Evolutionary conservation across 164 flowering plant species (phyloP).

Genomic region (Akebia trifoliata): DNA sequence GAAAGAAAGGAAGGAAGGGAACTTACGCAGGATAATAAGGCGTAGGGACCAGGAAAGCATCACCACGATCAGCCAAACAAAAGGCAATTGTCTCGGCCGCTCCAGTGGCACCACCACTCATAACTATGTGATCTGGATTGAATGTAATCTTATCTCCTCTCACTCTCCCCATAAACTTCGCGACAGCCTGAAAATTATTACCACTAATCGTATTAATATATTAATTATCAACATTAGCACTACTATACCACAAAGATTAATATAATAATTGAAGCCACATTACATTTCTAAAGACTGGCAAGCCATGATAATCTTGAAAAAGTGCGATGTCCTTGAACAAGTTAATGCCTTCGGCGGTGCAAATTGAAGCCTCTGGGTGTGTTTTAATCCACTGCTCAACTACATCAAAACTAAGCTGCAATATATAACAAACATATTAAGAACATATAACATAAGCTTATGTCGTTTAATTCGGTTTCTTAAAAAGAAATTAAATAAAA

Average conservation of each 20-base stretch:
- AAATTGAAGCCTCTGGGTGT: conserved; percentile 75
- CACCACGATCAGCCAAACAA: conserved; percentile 86
- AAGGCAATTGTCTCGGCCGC: conserved; percentile 73
- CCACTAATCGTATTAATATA: not conserved
- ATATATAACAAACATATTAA: not conserved
- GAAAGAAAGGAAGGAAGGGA: not conserved
- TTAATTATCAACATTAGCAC: not conserved
- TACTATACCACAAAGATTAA: not conserved
- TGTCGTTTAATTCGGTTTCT: no score
- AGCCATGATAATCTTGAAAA: conserved; percentile 87
- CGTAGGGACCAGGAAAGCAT: conserved; percentile 75
- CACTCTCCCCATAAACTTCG: conserved; percentile 70
- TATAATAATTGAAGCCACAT: not conserved
- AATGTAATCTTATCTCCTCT: conserved; percentile 59
- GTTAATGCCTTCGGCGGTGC: conserved; percentile 50
- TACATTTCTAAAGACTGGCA: conserved; percentile 73
- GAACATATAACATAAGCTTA: not conserved
- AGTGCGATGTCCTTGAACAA: conserved; percentile 59
- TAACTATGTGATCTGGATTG: conserved; percentile 71
- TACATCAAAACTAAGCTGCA: conserved; percentile 70
- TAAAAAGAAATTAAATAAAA: not conserved
- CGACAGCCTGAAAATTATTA: conserved; percentile 53
- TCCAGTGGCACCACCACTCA: conserved; percentile 96
- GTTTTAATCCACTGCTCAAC: conserved; percentile 60
- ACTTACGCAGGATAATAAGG: conserved; percentile 87